Percentiles rank a stretch among this genome's conserved stretches.
Conservation (phyloP, 106 monocot species). For the Phalaenopsis equestris region DNA sequence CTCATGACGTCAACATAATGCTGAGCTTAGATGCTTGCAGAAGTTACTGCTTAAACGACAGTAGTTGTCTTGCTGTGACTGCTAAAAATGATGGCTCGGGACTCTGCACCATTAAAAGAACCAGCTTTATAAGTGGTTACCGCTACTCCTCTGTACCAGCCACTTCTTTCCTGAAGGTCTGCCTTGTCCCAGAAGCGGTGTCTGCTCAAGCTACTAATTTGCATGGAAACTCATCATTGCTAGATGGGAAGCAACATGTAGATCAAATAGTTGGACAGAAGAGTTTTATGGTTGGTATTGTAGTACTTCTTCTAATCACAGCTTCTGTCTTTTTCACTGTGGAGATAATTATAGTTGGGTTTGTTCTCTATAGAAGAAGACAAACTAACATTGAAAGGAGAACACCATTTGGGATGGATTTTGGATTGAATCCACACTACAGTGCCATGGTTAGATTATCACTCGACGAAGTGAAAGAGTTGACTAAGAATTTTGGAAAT, state of each 20-base stretch:
- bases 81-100: conserved; percentile 37
- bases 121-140: conserved; percentile 31
- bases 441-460: conserved; percentile 31
- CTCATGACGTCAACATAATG: conserved; percentile 35
- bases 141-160: conserved; percentile 27
- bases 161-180: conserved; percentile 33
- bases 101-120: conserved; percentile 28
- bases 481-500: conserved; percentile 32
- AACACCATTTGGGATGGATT: conserved; percentile 15
- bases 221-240: conserved; percentile 4
- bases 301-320: conserved; percentile 26
- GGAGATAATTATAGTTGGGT: conserved; percentile 30
- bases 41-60: conserved; percentile 31
- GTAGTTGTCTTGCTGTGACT: conserved; percentile 29
- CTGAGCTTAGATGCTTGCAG: conserved; percentile 20
- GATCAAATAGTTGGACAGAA: conserved; percentile 4
- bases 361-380: conserved; percentile 25
- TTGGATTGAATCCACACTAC: conserved; percentile 24
- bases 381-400: conserved; percentile 2
- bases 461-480: conserved; percentile 27
- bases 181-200: conserved; percentile 33
- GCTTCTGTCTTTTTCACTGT: conserved; percentile 24
- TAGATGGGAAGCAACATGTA: neutral
- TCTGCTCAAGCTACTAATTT: conserved; percentile 19
- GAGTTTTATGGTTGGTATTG: conserved; percentile 18